Evolutionary conservation across 2,329 filamentous ascomycete genomes (phyloP).

Genomic region (Penicillium sp.): DNA sequence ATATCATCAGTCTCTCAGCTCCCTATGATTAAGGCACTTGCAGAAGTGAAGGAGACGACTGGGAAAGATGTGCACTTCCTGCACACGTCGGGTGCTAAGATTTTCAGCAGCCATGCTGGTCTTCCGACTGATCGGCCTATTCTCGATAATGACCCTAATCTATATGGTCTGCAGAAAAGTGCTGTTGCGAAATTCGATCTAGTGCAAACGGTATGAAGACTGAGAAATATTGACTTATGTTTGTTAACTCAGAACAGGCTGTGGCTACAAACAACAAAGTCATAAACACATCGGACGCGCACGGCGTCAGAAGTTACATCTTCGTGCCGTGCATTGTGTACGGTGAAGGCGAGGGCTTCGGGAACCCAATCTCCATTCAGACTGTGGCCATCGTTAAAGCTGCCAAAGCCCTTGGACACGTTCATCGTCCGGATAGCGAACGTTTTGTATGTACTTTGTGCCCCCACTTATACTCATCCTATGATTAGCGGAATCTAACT

Average conservation of each 20-base stretch:
- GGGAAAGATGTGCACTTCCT: conserved; percentile 53
- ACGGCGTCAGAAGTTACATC: conserved; percentile 54
- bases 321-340: conserved; percentile 59
- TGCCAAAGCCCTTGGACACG: conserved; percentile 42
- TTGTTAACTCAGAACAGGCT: conserved; percentile 31
- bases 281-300: conserved; percentile 46
- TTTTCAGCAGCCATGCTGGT: conserved; percentile 53
- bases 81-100: conserved; percentile 56
- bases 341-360: conserved; percentile 53
- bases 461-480: background rate
- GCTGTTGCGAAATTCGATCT: conserved; percentile 21
- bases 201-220: conserved; percentile 6
- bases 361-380: conserved; percentile 56
- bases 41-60: conserved; percentile 45
- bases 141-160: conserved; percentile 46
- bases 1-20: conserved; percentile 3
- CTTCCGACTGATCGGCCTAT: conserved; percentile 46
- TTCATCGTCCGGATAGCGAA: conserved; percentile 48
- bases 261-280: conserved; percentile 46
- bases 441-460: conserved; percentile 33
- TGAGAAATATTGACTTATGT: background rate
- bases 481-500: background rate
- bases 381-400: conserved; percentile 53
- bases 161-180: conserved; percentile 50
- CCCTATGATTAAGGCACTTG: conserved; percentile 51